Base-by-base conservation (phyloP, 305 asterid genomes). In the Solanum aculeatissimum region DNA sequence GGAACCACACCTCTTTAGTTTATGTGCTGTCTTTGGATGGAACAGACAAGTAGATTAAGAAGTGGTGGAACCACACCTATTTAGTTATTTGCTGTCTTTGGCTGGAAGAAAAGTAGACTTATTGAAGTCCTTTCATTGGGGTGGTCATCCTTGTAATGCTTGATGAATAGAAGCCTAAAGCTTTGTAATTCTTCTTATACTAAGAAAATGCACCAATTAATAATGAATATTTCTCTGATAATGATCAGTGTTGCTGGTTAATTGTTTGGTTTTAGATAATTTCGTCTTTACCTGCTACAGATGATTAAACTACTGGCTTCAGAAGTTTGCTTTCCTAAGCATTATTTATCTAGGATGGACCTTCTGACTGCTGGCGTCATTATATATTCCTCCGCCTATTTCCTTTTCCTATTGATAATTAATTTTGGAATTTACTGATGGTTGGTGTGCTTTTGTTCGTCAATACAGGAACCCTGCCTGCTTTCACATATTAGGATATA, bases 401-500 rank as follows among this genome's bases (percentile, higher is more conserved):
- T 45, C 21, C 68, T 62, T 53, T 78, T 29, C 19, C 63, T 62
- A 58, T n/a, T 83, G 69, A 65, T 54, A 45, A 65, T 62, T 82
- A 66, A 18, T 65, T 47, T 68, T 42, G 80, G 78, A 66, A 21
- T 51, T 51, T 65, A 62, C 14, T 47, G 86, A 85, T 83, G 32
- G 55, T 81, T 88, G 53, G 82, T 85, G 62, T 72, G 29, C 45
- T 77, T 13, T 4, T 25, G 42, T 89, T 57, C 40, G 69, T 87
- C 60, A 32, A 81, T 90, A 55, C 89, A 97, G 99, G 99, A 93
- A 85, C 98, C 99, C 2, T 93, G 98, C 82, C 88, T 97, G 83
- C 97, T 97, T 87, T 95, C 98, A 27, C 97, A 95, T 91, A 82
- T 93, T 84, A 89, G 98, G 90, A 91, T 97, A 83, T 93, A 94